A percentile compares a stretch with the other conserved stretches of the same genome.
Evolutionary conservation across 441 rosid species (phyloP).

Genomic region (Erodium moschatum): DNA sequence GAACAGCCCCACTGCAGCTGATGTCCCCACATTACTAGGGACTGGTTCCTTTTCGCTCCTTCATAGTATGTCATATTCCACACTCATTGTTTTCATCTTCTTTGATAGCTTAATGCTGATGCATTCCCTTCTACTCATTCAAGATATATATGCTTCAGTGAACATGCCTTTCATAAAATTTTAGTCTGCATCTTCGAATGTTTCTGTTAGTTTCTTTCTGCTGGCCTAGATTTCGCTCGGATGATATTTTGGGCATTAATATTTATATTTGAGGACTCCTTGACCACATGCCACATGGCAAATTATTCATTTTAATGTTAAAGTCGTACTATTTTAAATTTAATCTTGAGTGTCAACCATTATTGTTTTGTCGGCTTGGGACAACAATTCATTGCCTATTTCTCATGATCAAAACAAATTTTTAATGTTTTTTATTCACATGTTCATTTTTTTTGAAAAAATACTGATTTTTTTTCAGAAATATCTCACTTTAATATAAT

Average conservation of each 20-base stretch:
- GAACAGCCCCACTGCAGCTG: slow-evolving; percentile 58
- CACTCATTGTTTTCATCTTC: slow-evolving; percentile 4
- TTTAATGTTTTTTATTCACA: too few species aligned
- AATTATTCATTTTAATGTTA: slow-evolving; percentile 3
- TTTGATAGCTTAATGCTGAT: neutral
- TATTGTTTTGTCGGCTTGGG: neutral
- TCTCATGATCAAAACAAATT: too few species aligned
- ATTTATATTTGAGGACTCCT: slow-evolving; percentile 6
- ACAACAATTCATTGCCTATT: too few species aligned
- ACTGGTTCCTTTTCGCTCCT: slow-evolving; percentile 80
- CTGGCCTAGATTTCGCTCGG: slow-evolving; percentile 3
- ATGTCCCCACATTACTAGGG: slow-evolving; percentile 88
- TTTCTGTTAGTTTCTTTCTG: neutral
- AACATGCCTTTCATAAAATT: neutral
- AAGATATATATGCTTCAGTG: slow-evolving; percentile 6
- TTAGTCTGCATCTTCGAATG: neutral
- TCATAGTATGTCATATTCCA: slow-evolving; percentile 61
- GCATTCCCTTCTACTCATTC: neutral
- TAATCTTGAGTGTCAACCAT: slow-evolving; percentile 1
- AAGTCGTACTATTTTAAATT: neutral
- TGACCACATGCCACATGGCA: neutral
- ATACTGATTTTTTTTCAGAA: too few species aligned
- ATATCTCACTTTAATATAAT: too few species aligned
- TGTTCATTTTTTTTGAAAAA: too few species aligned
- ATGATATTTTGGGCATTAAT: neutral